Evolutionary conservation across 2,329 filamentous ascomycete species (phyloP).

Genomic region (Orbilia blumenaviensis): DNA sequence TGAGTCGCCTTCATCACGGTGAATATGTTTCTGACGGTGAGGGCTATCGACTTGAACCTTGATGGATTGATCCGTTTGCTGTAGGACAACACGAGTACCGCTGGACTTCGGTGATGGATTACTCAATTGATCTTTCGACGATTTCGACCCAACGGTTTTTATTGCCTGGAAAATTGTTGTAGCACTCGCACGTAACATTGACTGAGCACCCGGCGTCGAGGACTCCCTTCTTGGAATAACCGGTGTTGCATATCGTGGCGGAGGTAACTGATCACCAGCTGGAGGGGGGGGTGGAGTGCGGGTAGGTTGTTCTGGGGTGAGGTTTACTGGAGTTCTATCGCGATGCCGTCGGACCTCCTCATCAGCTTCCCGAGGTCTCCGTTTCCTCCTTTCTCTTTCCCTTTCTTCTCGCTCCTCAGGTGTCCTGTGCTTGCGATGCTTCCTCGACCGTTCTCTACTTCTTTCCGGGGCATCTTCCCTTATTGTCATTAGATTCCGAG

Average conservation of each 20-base stretch:
- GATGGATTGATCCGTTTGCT: conserved; percentile 39
- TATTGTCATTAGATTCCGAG: conserved; percentile 43
- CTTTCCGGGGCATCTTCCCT: conserved; percentile 41
- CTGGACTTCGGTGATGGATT: conserved; percentile 41
- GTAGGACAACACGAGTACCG: conserved; percentile 39
- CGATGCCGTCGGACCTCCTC: conserved; percentile 37
- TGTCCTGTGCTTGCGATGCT: conserved; percentile 33
- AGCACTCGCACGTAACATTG: conserved; percentile 38
- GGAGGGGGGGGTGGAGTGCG: conserved; percentile 46
- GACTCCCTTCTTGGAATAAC: conserved; percentile 35
- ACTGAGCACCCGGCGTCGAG: conserved; percentile 31
- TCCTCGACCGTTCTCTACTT: conserved; percentile 15
- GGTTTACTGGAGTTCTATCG: conserved; percentile 32
- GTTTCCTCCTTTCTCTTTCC: conserved; percentile 32
- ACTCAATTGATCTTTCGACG: conserved; percentile 43
- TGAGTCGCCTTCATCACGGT: conserved; percentile 37
- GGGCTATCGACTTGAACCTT: conserved; percentile 27
- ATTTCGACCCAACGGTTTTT: conserved; percentile 38
- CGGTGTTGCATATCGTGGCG: conserved; percentile 41
- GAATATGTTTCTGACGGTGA: background rate
- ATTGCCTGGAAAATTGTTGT: conserved; percentile 47
- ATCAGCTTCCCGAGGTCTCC: conserved; percentile 37
- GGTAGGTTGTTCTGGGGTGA: conserved; percentile 35
- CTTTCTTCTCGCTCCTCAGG: conserved; percentile 40
- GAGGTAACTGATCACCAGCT: conserved; percentile 2